Evolutionary conservation across 352 stramenopile species (phyloP), one percentile per base, ranked within the genome.

Genomic region (Pythium utonaiense): DNA sequence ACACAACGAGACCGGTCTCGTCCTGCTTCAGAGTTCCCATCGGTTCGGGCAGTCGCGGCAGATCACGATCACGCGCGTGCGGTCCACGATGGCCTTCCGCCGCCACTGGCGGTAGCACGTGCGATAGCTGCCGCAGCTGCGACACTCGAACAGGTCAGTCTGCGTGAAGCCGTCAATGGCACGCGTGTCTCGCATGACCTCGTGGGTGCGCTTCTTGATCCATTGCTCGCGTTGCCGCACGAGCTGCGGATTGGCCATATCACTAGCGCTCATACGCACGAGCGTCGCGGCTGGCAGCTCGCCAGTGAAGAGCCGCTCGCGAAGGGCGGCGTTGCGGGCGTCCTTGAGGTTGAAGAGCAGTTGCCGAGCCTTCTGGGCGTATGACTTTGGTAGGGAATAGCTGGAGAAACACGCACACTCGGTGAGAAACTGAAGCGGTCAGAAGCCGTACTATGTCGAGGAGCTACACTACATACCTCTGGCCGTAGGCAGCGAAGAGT

Each of bases 181-280:
- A 3, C 75, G 72, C 31, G 72, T 67, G 58, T 91, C 70, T 17
- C 85, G 80, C 79, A 88, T 94, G 24, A 94, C 85, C 57, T 94
- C 83, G 69, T 84, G 72, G 5, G 85, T 94, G 31, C 85, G 83
- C 51, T 92, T 91, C 70, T 77, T 86, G 57, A 95, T 92, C 81
- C 85, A 95, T 60, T 91, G 79, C 49, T 91, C 84, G 14, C 85
- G 80, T 38, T 95, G 81, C 0, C 74, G 78, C 25, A 88, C 85
- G 31, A 95, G 68, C 57, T 92, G 81, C 28, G 85, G 85, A 57
- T 95, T 95, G n/a, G 85, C 85, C 85, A 95, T 91, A 64, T 91
- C 81, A 22, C 70, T 73, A 3, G 76, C 79, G 49, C 73, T 89
- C 83, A 95, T 88, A 34, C 85, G 79, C 63, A 93, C 85, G 22